Conservation (phyloP, 805 yeast genomes). For the Limtongia smithiae region DNA sequence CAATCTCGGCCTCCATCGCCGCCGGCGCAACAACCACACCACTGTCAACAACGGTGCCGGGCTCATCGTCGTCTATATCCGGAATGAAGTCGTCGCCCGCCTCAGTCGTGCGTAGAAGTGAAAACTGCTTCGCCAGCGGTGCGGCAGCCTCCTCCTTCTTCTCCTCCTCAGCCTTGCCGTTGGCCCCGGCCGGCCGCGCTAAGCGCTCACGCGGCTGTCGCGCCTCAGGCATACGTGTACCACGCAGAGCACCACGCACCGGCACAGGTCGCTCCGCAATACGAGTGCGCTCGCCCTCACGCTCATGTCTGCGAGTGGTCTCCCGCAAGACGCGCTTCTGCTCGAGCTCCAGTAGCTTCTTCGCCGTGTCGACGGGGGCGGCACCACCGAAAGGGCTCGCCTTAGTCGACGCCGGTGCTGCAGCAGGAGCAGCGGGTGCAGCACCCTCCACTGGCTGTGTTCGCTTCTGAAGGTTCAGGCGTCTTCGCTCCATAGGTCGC, state of each 20-base stretch:
- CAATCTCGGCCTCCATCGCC: conserved; percentile 17
- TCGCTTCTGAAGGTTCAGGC: conserved; percentile 42
- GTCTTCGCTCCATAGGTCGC: conserved; percentile 38
- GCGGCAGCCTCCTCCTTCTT: conserved; percentile 22
- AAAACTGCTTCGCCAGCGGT: conserved; percentile 17
- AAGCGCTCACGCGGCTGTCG: conserved; percentile 1
- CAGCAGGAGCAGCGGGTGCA: conserved; percentile 36
- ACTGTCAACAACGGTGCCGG: conserved; percentile 1
- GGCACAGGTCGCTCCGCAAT: neutral
- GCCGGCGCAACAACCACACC: conserved; percentile 4
- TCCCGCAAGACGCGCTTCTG: conserved; percentile 30
- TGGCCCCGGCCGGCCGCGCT: conserved; percentile 3
- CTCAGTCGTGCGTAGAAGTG: conserved; percentile 17
- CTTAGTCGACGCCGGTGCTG: conserved; percentile 38
- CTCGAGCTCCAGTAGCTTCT: conserved; percentile 63
- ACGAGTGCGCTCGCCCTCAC: conserved; percentile 4
- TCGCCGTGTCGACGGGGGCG: conserved; percentile 74
- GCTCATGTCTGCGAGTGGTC: conserved; percentile 8
- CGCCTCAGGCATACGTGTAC: neutral
- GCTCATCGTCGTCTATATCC: conserved; percentile 26
- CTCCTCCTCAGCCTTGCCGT: conserved; percentile 9
- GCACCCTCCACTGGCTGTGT: conserved; percentile 35
- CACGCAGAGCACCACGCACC: neutral
- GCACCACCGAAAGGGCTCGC: conserved; percentile 80
- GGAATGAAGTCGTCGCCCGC: conserved; percentile 24